phyloP scores from a whole-genome alignment of 1,139 yeast genomes.

The Schwanniomyces etchellsii region DNA sequence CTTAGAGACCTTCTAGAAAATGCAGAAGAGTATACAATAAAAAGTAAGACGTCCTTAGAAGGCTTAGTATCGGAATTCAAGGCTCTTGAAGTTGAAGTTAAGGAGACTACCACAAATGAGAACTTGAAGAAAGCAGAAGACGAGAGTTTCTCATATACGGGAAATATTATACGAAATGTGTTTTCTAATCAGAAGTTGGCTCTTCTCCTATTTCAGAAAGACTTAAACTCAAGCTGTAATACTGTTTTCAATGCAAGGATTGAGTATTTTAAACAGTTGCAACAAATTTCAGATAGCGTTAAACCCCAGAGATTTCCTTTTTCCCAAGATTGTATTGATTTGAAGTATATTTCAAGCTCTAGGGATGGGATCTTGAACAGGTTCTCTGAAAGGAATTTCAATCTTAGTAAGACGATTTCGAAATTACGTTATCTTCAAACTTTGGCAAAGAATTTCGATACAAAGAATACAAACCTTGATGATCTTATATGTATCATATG shows the following conservation, averaged over 20 bases:
- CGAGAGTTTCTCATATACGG: slow-evolving; percentile 19
- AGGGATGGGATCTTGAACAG: neutral
- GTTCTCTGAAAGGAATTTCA: neutral
- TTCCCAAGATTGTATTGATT: slow-evolving; percentile 10
- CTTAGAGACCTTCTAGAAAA: slow-evolving; percentile 23
- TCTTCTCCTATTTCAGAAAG: slow-evolving; percentile 36
- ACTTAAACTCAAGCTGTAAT: slow-evolving; percentile 49
- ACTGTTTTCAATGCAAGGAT: slow-evolving; percentile 71
- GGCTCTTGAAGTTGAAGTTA: slow-evolving; percentile 20
- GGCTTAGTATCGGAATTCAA: slow-evolving; percentile 23
- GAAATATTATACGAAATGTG: slow-evolving; percentile 17
- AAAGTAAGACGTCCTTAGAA: slow-evolving; percentile 22
- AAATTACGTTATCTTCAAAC: slow-evolving; percentile 59
- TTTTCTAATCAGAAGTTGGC: slow-evolving; percentile 40
- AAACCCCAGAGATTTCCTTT: slow-evolving; percentile 21
- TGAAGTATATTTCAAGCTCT: neutral
- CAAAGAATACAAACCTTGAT: slow-evolving; percentile 8
- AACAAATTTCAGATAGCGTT: slow-evolving; percentile 79
- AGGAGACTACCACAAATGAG: slow-evolving; percentile 11
- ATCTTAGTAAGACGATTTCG: slow-evolving; percentile 37
- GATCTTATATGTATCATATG: slow-evolving; percentile 70
- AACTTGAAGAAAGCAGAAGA: slow-evolving; percentile 11
- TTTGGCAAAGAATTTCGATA: slow-evolving; percentile 21
- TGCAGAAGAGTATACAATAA: slow-evolving; percentile 25
- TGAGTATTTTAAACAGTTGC: slow-evolving; percentile 78